These are phyloP conservation scores for Tetracladium maxilliforme DNA, from an alignment of 2,329 filamentous ascomycete species.

Conservation along the genomic window DNA sequence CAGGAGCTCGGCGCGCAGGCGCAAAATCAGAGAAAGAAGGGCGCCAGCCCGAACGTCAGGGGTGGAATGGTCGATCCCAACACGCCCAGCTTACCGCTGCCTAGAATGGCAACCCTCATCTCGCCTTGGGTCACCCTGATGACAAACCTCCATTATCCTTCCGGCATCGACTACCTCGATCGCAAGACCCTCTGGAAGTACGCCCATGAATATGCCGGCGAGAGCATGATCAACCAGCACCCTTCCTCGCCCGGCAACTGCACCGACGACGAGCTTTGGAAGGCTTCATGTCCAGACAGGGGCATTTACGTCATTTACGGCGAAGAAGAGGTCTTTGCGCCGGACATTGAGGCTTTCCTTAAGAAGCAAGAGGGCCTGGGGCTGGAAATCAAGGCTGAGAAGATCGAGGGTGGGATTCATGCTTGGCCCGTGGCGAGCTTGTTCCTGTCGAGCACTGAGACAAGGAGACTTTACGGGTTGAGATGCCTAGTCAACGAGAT, in stretches of 20 bases:
- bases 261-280: slow-evolving; percentile 51
- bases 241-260: slow-evolving; percentile 59
- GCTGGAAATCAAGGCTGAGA: slow-evolving; percentile 31
- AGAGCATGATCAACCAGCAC: slow-evolving; percentile 32
- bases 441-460: no score
- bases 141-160: slow-evolving; percentile 52
- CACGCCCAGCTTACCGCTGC: slow-evolving; percentile 12
- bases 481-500: no score
- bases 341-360: slow-evolving; percentile 48
- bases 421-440: slow-evolving; percentile 65
- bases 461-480: no score
- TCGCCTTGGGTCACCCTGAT: slow-evolving; percentile 70
- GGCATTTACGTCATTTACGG: slow-evolving; percentile 63
- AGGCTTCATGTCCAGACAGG: slow-evolving; percentile 43
- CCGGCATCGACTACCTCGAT: slow-evolving; percentile 62
- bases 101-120: slow-evolving; percentile 55
- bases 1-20: slow-evolving; percentile 41
- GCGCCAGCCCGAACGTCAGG: slow-evolving; percentile 4
- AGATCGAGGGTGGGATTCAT: slow-evolving; percentile 56
- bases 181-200: slow-evolving; percentile 51
- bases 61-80: slow-evolving; percentile 8
- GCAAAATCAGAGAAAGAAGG: slow-evolving; percentile 7
- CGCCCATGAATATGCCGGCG: slow-evolving; percentile 52
- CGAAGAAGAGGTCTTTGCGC: slow-evolving; percentile 62
- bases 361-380: slow-evolving; percentile 36